Conservation (phyloP, 2,329 filamentous ascomycete genomes). For the Claviceps maximensis region DNA sequence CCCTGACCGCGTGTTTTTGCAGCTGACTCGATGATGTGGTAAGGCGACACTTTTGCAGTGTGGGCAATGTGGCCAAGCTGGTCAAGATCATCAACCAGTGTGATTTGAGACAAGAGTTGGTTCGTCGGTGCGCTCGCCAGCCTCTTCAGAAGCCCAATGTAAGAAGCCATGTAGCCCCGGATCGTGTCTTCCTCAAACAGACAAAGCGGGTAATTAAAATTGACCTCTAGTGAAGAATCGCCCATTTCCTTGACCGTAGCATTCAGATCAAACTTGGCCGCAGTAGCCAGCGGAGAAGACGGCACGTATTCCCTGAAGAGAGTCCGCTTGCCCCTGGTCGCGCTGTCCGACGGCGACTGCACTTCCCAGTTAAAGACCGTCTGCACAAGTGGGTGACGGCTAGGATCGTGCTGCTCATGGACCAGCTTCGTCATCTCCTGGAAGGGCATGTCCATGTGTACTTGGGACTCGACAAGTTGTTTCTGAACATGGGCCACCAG, state of each 20-base stretch:
- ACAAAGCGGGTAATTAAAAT: not conserved
- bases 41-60: not conserved
- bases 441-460: constrained; percentile 2
- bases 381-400: constrained; percentile 1
- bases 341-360: not conserved
- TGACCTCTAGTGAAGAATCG: not conserved
- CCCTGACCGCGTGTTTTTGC: not conserved
- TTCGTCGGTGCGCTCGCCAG: not conserved
- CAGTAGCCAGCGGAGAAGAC: not conserved
- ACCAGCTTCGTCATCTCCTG: not conserved
- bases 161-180: not conserved
- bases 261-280: constrained; percentile 1
- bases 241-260: not conserved
- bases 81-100: not conserved
- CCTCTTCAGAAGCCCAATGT: not conserved
- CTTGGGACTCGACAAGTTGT: not conserved
- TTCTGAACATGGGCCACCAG: not conserved
- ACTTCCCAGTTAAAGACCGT: constrained; percentile 1
- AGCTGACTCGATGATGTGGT: not conserved
- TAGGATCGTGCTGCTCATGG: not conserved
- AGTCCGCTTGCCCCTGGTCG: not conserved
- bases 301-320: not conserved
- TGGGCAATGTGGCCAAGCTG: too few relatives aligned
- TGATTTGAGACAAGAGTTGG: not conserved
- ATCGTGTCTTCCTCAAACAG: not conserved